These are phyloP conservation scores for Ganoderma lingzhi DNA, from an alignment of 1,284 basidiomycete species.

Conservation along the genomic window DNA sequence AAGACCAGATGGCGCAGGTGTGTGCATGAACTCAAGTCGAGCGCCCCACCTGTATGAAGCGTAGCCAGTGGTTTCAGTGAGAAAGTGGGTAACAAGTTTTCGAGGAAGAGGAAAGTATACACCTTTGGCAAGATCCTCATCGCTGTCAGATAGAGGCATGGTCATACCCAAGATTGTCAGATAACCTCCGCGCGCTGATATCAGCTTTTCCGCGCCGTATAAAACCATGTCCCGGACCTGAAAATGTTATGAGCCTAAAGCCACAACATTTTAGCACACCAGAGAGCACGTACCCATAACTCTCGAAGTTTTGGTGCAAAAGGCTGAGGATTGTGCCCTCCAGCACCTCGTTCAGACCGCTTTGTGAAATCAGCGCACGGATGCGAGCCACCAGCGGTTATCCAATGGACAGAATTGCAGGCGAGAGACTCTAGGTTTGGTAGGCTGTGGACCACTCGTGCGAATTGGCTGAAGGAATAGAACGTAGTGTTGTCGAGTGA, in stretches of 20 bases:
- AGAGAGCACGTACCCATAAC: background rate
- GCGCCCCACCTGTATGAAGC: too few species aligned
- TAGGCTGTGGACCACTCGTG: background rate
- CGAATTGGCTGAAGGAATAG: background rate
- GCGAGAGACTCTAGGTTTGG: background rate
- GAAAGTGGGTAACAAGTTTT: too few species aligned
- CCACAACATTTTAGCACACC: background rate
- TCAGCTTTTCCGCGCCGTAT: background rate
- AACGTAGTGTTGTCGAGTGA: background rate
- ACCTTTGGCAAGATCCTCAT: too few species aligned
- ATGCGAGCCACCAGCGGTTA: background rate
- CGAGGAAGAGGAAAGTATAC: too few species aligned
- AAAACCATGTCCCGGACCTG: background rate
- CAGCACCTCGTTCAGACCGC: background rate
- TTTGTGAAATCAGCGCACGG: background rate
- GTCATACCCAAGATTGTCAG: background rate
- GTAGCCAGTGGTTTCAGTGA: too few species aligned
- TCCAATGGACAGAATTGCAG: background rate
- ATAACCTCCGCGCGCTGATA: background rate
- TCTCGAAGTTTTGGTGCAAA: background rate
- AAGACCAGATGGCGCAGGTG: too few species aligned
- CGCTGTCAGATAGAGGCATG: background rate
- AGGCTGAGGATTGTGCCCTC: background rate
- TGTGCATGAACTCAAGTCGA: too few species aligned
- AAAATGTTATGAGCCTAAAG: background rate